phyloP scores from a whole-genome alignment of 768 basidiomycete genomes.

The Lyophyllum decastes region DNA sequence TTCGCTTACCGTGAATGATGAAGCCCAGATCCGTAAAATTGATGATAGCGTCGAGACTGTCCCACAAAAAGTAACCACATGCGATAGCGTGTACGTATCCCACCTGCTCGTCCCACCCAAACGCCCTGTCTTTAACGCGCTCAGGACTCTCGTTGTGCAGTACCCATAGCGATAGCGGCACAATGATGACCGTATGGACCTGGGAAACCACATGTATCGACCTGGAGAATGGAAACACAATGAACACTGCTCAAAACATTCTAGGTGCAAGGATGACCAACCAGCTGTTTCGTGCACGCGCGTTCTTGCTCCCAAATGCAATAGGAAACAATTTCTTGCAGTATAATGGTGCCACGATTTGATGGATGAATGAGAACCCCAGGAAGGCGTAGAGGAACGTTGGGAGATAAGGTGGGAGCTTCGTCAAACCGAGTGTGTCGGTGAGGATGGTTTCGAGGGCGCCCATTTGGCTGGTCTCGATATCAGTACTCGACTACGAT shows the following conservation, averaged over 20 bases:
- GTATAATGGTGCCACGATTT: conserved; percentile 55
- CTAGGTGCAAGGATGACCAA: conserved; percentile 21
- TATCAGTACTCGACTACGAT: neutral
- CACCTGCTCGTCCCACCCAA: conserved; percentile 67
- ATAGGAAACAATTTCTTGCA: conserved; percentile 48
- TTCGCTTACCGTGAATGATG: conserved; percentile 65
- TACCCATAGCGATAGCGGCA: conserved; percentile 61
- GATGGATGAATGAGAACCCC: conserved; percentile 60
- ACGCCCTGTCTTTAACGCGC: conserved; percentile 63
- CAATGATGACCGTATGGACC: conserved; percentile 66
- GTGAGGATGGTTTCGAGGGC: conserved; percentile 10
- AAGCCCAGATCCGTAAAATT: conserved; percentile 76
- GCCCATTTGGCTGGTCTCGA: neutral
- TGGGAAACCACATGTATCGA: conserved; percentile 73
- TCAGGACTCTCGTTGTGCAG: conserved; percentile 41
- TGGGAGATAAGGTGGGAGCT: conserved; percentile 56
- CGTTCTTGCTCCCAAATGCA: conserved; percentile 49
- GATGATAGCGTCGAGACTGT: conserved; percentile 66
- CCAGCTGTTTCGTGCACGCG: conserved; percentile 62
- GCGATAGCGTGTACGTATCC: conserved; percentile 69
- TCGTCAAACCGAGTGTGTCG: conserved; percentile 45
- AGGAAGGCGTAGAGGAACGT: conserved; percentile 55
- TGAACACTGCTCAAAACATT: neutral
- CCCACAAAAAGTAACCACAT: conserved; percentile 88
- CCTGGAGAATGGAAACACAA: conserved; percentile 39